These are phyloP conservation scores for Wickerhamomyces strasburgensis DNA, from an alignment of 805 yeast genomes.

Conservation along the genomic window DNA sequence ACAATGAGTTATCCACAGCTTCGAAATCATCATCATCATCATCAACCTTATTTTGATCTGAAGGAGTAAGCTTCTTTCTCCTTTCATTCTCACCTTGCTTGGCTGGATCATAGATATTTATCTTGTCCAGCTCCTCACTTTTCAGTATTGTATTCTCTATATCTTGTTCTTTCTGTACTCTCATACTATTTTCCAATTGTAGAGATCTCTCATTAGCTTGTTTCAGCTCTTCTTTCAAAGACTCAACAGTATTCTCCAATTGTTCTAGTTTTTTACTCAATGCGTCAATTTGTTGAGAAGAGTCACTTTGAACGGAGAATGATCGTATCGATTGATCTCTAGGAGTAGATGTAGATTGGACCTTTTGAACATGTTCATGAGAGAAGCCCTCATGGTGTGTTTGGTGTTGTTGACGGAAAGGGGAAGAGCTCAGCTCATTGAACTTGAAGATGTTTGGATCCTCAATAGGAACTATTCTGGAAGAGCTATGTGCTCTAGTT, in stretches of 20 bases:
- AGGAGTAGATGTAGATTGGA: background rate
- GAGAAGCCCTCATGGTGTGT: too few species aligned
- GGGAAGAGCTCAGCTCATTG: background rate
- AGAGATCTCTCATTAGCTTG: conserved; percentile 18
- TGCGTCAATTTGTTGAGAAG: conserved; percentile 3
- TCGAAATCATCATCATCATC: conserved; percentile 14
- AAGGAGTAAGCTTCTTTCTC: background rate
- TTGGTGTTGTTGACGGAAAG: too few species aligned
- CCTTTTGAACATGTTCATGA: background rate
- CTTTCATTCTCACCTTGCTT: background rate
- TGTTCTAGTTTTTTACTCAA: conserved; percentile 14
- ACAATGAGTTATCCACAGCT: conserved; percentile 17
- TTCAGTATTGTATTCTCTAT: conserved; percentile 11
- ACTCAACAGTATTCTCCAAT: conserved; percentile 18
- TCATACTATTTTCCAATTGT: conserved; percentile 13
- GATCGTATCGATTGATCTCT: background rate
- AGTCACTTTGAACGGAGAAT: background rate
- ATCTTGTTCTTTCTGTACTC: conserved; percentile 4
- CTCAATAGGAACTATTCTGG: background rate
- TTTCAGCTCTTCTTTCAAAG: conserved; percentile 16
- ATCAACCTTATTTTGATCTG: background rate
- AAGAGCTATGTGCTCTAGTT: background rate
- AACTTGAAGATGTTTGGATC: background rate
- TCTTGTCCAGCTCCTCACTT: conserved; percentile 14
- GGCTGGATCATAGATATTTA: conserved; percentile 5